phyloP scores from a whole-genome alignment of 495 filamentous ascomycete genomes.

The Daldinia decipiens region DNA sequence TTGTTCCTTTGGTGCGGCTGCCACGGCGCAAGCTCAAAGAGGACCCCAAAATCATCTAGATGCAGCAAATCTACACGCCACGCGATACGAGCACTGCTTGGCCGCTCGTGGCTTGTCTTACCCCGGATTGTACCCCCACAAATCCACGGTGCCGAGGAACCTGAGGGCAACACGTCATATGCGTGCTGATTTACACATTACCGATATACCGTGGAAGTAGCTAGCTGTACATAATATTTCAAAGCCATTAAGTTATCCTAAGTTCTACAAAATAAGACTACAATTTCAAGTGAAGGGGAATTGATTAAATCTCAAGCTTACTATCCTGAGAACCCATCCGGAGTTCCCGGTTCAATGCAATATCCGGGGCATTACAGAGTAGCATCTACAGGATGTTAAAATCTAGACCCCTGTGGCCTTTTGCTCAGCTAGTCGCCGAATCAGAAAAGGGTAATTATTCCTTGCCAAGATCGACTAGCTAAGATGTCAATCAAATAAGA shows the following conservation, averaged over 20 bases:
- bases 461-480: neutral
- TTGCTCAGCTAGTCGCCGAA: neutral
- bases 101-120: constrained; percentile 25
- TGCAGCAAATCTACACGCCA: constrained; percentile 17
- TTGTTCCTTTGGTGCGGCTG: constrained; percentile 33
- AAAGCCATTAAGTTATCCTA: neutral
- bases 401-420: constrained; percentile 1
- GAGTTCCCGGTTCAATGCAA: constrained; percentile 12
- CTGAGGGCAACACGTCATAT: constrained; percentile 18
- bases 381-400: constrained; percentile 18
- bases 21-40: constrained; percentile 8
- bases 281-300: neutral
- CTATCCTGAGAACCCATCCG: neutral
- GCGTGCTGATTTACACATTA: neutral
- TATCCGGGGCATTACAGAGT: constrained; percentile 34
- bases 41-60: constrained; percentile 13
- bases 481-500: neutral
- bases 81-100: constrained; percentile 22
- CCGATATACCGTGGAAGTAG: neutral
- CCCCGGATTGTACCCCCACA: constrained; percentile 43
- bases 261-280: neutral
- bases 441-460: neutral
- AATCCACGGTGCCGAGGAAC: constrained; percentile 37
- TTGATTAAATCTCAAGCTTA: neutral
- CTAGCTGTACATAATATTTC: neutral